Evolutionary conservation across 768 basidiomycete species (phyloP).

Genomic region (Lactarius hengduanensis): DNA sequence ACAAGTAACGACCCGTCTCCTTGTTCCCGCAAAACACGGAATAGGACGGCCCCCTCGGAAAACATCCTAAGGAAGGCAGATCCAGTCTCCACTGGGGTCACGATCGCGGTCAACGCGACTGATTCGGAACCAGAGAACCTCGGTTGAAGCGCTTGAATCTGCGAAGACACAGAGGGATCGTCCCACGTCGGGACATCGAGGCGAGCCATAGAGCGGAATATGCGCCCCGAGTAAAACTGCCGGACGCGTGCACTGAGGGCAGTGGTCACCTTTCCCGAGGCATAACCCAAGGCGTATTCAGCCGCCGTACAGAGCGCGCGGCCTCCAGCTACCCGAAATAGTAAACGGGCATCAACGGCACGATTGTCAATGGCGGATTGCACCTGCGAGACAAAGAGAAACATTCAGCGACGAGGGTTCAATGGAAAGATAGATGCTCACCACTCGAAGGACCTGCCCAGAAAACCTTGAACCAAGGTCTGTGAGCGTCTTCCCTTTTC

Average conservation of each 20-base stretch:
- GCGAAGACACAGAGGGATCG: constrained; percentile 62
- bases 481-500: not conserved
- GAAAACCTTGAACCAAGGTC: constrained; percentile 13
- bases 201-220: constrained; percentile 64
- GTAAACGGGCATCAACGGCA: constrained; percentile 14
- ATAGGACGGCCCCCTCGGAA: constrained; percentile 61
- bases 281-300: constrained; percentile 46
- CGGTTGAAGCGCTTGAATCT: constrained; percentile 51
- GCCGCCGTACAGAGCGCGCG: constrained; percentile 53
- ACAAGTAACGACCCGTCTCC: constrained; percentile 63
- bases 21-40: constrained; percentile 56
- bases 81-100: constrained; percentile 41
- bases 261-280: constrained; percentile 39
- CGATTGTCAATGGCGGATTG: constrained; percentile 25
- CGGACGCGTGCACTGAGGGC: constrained; percentile 60
- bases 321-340: constrained; percentile 40
- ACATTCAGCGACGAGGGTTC: not conserved
- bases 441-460: constrained; percentile 18
- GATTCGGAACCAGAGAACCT: constrained; percentile 33
- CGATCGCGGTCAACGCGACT: constrained; percentile 62
- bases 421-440: constrained; percentile 26
- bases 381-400: constrained; percentile 8
- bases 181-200: constrained; percentile 77
- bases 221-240: constrained; percentile 58
- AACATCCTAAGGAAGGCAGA: constrained; percentile 49